Conservation (phyloP, 2,329 filamentous ascomycete genomes). For the Diaporthe ilicicola region DNA sequence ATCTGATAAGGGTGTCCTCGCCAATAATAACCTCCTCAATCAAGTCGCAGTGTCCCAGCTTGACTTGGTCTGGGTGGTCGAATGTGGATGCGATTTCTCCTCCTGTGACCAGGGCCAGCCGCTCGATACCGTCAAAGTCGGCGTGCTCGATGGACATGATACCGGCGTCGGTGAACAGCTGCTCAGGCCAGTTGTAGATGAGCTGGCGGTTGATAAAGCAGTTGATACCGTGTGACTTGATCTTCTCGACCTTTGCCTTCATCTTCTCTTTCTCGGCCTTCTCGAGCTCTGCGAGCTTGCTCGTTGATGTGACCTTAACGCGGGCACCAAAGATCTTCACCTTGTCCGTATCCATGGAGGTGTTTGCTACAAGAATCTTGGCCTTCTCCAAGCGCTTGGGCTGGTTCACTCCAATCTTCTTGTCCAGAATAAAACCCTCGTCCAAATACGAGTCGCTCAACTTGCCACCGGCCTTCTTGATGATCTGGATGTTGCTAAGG, state of each 20-base stretch:
- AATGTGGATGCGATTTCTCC: slow-evolving; percentile 98
- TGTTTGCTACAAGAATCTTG: slow-evolving; percentile 98
- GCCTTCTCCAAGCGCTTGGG: slow-evolving; percentile 97
- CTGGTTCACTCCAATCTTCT: slow-evolving; percentile 99
- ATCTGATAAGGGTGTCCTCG: slow-evolving; percentile 96
- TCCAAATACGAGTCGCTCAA: slow-evolving; percentile 97
- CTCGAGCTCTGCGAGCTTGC: slow-evolving; percentile 97
- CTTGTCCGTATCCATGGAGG: slow-evolving; percentile 99
- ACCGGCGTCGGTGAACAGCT: slow-evolving; percentile 96
- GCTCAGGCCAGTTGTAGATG: slow-evolving; percentile 99
- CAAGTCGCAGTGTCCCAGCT: slow-evolving; percentile 91
- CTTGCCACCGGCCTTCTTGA: slow-evolving; percentile 99
- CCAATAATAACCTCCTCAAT: slow-evolving; percentile 99
- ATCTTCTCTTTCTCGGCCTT: slow-evolving; percentile 99
- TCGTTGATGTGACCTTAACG: slow-evolving; percentile 95
- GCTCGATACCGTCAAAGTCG: slow-evolving; percentile 97
- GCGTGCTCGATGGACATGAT: slow-evolving; percentile 99
- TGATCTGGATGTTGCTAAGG: slow-evolving; percentile 97
- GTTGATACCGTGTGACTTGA: slow-evolving; percentile 99
- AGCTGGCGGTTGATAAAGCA: slow-evolving; percentile 99
- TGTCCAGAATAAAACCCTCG: slow-evolving; percentile 98
- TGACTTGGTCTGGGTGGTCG: slow-evolving; percentile 96
- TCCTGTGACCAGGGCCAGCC: slow-evolving; percentile 91
- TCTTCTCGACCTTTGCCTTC: slow-evolving; percentile 98
- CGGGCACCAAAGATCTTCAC: slow-evolving; percentile 99